phyloP scores from a whole-genome alignment of 305 asterid genomes.

The Solanum hybrid region DNA sequence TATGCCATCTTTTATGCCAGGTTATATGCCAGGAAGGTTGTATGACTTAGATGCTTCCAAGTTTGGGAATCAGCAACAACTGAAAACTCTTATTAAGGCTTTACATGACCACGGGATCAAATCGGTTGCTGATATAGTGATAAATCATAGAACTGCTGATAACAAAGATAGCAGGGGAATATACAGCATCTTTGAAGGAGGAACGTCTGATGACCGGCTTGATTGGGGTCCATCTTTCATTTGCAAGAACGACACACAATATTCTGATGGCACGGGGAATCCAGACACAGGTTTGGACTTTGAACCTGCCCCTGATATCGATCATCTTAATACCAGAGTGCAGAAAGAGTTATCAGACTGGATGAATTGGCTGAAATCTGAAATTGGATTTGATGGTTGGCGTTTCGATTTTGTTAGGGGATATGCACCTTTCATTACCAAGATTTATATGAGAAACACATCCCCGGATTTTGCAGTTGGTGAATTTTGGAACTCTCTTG shows the following conservation, averaged over 20 bases:
- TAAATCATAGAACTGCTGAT: slow-evolving; percentile 76
- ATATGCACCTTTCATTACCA: slow-evolving; percentile 37
- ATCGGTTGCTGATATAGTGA: slow-evolving; percentile 70
- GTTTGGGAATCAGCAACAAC: slow-evolving; percentile 51
- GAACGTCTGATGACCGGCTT: slow-evolving; percentile 64
- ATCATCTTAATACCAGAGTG: slow-evolving; percentile 55
- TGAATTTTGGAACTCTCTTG: slow-evolving; percentile 19
- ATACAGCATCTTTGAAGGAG: slow-evolving; percentile 74
- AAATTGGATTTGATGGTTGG: slow-evolving; percentile 77
- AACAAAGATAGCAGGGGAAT: slow-evolving; percentile 49
- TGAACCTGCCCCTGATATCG: slow-evolving; percentile 60
- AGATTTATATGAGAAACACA: slow-evolving; percentile 45
- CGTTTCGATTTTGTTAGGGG: slow-evolving; percentile 70
- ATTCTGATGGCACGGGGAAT: slow-evolving; percentile 66
- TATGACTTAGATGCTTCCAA: slow-evolving; percentile 75
- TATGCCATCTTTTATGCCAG: too few species aligned
- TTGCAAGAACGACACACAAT: slow-evolving; percentile 47
- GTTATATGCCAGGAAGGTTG: slow-evolving; percentile 73
- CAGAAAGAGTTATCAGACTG: slow-evolving; percentile 67
- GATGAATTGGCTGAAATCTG: slow-evolving; percentile 80
- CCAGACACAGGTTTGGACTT: slow-evolving; percentile 49
- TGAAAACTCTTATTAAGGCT: slow-evolving; percentile 33
- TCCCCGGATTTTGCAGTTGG: slow-evolving; percentile 73
- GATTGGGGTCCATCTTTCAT: slow-evolving; percentile 80
- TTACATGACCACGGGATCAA: slow-evolving; percentile 46